Conservation (phyloP, 192 early-diverging fungal species). For the Entomortierella beljakovae region DNA sequence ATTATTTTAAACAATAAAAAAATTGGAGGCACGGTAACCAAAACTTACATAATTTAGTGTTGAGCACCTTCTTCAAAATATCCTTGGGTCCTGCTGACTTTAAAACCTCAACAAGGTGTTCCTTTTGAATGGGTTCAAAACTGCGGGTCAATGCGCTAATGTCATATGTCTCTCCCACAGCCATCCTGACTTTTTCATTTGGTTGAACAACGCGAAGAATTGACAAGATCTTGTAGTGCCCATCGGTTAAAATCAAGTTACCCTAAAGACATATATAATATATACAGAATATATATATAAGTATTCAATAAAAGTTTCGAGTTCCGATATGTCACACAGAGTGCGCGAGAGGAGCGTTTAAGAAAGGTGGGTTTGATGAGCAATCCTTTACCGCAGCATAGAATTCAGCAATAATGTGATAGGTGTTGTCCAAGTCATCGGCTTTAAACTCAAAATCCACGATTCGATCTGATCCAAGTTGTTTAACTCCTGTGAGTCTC, state of each 20-base stretch:
- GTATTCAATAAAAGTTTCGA: no score
- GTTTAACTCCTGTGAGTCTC: conserved; percentile 79
- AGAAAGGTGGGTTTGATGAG: no score
- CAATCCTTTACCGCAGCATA: conserved; percentile 72
- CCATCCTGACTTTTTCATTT: conserved; percentile 79
- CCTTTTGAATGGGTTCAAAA: conserved; percentile 65
- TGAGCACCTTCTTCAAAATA: conserved; percentile 73
- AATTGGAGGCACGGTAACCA: no score
- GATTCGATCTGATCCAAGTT: conserved; percentile 92
- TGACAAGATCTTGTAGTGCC: conserved; percentile 85
- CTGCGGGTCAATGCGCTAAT: conserved; percentile 63
- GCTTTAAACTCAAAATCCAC: conserved; percentile 95
- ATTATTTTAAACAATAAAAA: no score
- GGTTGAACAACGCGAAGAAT: conserved; percentile 90
- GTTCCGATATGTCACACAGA: no score
- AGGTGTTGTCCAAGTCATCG: conserved; percentile 61
- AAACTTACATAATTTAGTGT: conserved; percentile 63
- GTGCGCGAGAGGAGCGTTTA: no score
- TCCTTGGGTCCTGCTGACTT: conserved; percentile 70
- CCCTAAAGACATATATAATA: conserved; percentile 67
- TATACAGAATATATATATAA: no score
- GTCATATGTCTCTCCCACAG: conserved; percentile 88
- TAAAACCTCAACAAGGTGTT: conserved; percentile 66
- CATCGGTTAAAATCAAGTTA: conserved; percentile 96
- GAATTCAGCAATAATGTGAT: conserved; percentile 83